Conservation (phyloP, 768 basidiomycete genomes). For the Suillus sp. region DNA sequence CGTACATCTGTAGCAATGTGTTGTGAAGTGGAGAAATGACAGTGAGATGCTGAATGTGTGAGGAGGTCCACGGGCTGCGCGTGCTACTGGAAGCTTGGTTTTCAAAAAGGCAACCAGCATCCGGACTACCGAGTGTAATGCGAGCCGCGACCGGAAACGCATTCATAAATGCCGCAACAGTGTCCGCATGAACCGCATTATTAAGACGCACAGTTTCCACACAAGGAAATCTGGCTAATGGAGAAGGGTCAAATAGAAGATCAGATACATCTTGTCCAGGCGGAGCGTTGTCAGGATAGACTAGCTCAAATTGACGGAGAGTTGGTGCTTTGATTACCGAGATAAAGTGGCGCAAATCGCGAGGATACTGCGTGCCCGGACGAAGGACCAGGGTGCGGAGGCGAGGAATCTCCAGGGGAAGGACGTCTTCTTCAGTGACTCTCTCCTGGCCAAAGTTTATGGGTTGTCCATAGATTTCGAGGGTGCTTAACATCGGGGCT, state of each 20-base stretch:
- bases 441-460: constrained; percentile 9
- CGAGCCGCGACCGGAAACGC: constrained; percentile 8
- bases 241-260: constrained; percentile 16
- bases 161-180: background rate
- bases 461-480: constrained; percentile 4
- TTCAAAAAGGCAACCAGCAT: background rate
- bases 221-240: constrained; percentile 13
- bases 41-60: constrained; percentile 1
- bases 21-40: constrained; percentile 2
- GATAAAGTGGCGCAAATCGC: constrained; percentile 15
- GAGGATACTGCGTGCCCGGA: constrained; percentile 17
- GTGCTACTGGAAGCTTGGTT: background rate
- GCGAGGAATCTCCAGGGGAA: constrained; percentile 4
- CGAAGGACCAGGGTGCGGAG: constrained; percentile 14
- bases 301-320: constrained; percentile 6
- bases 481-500: constrained; percentile 9
- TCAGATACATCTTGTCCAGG: constrained; percentile 8
- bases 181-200: background rate
- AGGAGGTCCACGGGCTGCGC: background rate
- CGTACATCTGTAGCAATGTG: background rate
- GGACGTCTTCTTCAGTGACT: constrained; percentile 6
- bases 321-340: constrained; percentile 13
- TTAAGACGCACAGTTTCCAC: constrained; percentile 9
- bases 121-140: background rate
- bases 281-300: background rate